Evolutionary conservation across 768 basidiomycete species (phyloP).

Genomic region (Termitomyces sp.): DNA sequence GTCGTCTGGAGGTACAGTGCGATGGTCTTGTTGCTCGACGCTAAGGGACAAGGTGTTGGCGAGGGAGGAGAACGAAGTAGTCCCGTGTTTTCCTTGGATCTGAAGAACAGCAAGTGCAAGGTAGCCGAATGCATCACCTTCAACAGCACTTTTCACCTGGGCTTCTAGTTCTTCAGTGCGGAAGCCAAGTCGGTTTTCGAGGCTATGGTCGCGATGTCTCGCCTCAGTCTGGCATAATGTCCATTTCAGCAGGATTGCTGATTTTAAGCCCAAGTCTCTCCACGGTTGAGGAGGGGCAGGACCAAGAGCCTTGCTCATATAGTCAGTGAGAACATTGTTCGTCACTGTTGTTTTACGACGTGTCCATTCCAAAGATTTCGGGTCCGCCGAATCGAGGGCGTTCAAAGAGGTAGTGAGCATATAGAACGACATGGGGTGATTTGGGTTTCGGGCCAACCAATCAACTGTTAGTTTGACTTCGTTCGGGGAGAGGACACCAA

Average conservation of each 20-base stretch:
- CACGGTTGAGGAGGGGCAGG: constrained; percentile 40
- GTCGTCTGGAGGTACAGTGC: constrained; percentile 39
- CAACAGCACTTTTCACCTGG: constrained; percentile 78
- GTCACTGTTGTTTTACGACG: constrained; percentile 43
- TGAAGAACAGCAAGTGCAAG: constrained; percentile 56
- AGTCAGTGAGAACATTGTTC: constrained; percentile 40
- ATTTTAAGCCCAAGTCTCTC: constrained; percentile 67
- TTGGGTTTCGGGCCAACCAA: constrained; percentile 63
- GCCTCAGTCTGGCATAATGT: constrained; percentile 78
- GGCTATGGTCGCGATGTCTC: constrained; percentile 56
- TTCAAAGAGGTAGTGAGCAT: constrained; percentile 58
- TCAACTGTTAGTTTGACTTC: constrained; percentile 65
- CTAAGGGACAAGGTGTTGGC: constrained; percentile 25
- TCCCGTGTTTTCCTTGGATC: constrained; percentile 39
- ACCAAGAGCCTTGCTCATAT: constrained; percentile 55
- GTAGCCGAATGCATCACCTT: constrained; percentile 76
- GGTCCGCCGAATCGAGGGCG: constrained; percentile 62
- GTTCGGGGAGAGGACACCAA: constrained; percentile 51
- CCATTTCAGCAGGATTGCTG: constrained; percentile 79
- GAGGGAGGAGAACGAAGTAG: constrained; percentile 27
- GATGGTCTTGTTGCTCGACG: constrained; percentile 38
- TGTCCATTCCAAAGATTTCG: constrained; percentile 35
- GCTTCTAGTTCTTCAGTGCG: constrained; percentile 76
- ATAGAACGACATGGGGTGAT: constrained; percentile 65
- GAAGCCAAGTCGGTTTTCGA: constrained; percentile 62